Base-by-base conservation (phyloP, 441 rosid species). In the Hypseocharis bilobata region DNA sequence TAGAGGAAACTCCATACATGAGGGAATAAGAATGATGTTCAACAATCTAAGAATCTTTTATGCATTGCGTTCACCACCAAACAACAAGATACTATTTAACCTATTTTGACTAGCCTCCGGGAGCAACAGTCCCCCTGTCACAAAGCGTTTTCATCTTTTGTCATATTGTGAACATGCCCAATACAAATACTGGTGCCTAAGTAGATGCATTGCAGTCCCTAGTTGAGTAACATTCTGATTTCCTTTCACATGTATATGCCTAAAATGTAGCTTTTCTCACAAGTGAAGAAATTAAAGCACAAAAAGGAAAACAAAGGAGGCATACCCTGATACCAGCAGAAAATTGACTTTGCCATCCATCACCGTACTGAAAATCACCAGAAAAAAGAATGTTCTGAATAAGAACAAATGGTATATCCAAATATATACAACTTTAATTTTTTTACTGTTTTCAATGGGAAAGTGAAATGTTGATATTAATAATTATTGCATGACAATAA, bases 291-390 rank as follows among this genome's bases (percentile, higher is more conserved):
- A 14, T 27, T 11, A 23, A 42, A 10, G 25, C 32, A 22, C 8
- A 28, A 26, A 60, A 44, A 26, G 8, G 27, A 17, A 34, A 20
- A 62, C 26, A 73, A 61, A 65, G 29, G 34, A 69, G 8, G 42
- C 77, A 64, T 81, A 92, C 98, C 93, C 71, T 85, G 60, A 92
- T 81, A 67, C 96, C 96, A 67, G 93, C 86, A 47, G 78, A 83
- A 76, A 85, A 80, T 61, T 89, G 98, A 75, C 77, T 80, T 78
- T 80, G 85, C 98, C 93, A 92, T 56, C 82, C 84, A 77, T 92
- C 88, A 42, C 74, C 80, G 65, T 83, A 77, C 96, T 92, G 89
- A 72, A 74, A 76, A 27, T 59, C 51, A 61, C 60, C 60, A 59
- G 23, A 36, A 36, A 26, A 20, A 62, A n/a, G n/a, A n/a, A n/a